Percentiles rank a stretch among this genome's conserved stretches.
Evolutionary conservation across 305 asterid species (phyloP).

Genomic region (Solanum hybrid): DNA sequence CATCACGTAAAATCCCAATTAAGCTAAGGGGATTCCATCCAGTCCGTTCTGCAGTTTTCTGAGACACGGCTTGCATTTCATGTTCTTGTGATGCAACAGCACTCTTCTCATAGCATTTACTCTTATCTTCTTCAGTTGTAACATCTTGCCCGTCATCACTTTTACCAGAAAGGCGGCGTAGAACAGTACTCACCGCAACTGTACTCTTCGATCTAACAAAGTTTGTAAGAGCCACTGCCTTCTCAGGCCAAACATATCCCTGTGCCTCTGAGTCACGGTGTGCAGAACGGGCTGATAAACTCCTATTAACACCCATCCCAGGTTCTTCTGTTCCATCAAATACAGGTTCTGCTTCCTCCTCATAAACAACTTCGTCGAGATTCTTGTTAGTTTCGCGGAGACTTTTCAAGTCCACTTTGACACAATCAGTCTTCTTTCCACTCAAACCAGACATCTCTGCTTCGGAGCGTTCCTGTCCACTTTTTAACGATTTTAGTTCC

Average conservation of each 20-base stretch:
- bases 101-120: constrained; percentile 10
- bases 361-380: constrained; percentile 22
- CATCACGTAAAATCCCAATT: constrained; percentile 43
- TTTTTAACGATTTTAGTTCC: constrained; percentile 12
- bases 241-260: constrained; percentile 68
- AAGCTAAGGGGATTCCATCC: constrained; percentile 65
- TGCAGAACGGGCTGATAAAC: constrained; percentile 20
- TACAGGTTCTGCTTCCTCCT: constrained; percentile 56
- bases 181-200: constrained; percentile 52
- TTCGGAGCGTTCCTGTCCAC: constrained; percentile 17
- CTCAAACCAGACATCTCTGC: background rate
- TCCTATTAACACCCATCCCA: constrained; percentile 32
- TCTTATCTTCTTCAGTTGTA: constrained; percentile 28
- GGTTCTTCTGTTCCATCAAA: constrained; percentile 67
- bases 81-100: constrained; percentile 20
- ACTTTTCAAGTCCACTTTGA: constrained; percentile 9
- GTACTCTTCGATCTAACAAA: constrained; percentile 67
- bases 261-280: constrained; percentile 34
- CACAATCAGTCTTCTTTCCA: constrained; percentile 11
- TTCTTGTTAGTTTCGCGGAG: constrained; percentile 16
- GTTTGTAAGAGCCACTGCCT: constrained; percentile 58
- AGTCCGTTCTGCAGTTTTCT: constrained; percentile 28
- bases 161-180: constrained; percentile 74
- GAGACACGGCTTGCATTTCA: constrained; percentile 25
- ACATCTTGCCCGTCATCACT: constrained; percentile 40